Base-by-base conservation (phyloP, 2,329 filamentous ascomycete species). In the Zymoseptoria ardabiliae region DNA sequence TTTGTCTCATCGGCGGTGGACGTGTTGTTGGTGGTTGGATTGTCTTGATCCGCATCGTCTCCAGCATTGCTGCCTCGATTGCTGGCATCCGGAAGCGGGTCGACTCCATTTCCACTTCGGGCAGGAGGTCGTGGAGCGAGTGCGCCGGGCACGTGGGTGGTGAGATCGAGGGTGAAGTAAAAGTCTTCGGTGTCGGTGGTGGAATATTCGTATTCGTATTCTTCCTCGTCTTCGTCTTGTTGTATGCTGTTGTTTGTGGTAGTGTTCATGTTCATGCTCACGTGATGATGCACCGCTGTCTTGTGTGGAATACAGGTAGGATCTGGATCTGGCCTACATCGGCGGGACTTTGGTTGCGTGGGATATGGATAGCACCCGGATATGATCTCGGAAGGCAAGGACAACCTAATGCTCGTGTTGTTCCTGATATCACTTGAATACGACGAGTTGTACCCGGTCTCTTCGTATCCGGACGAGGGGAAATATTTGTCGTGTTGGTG, bases 141-240 rank as follows among this genome's bases (percentile, higher is more conserved):
- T 7, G 66, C 65, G 25, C 68, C 67, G 10, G 70, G 68, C 8
- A 70, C 70, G 61, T 77, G 74, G 19, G 71, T 72, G 21, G 77
- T 81, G 30, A 86, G 73, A 69, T 87, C 84, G 60, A 86, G 73
- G 49, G 82, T 83, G 57, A 87, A 76, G 68, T 83, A 85, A 66
- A 84, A 80, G 58, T 81, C 79, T 76, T 86, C 65, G 68, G 82
- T 81, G 73, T 82, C 82, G 23, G 77, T 81, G 55, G 81, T 78
- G 7, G 74, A 75, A 6, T 85, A 85, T 66, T 86, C 83, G 70
- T 85, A 86, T 65, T 86, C 83, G 74, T 81, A 85, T n/a, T 84
- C 79, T 21, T 73, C 75, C n/a, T 77, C 76, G 17, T 75, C 70
- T 3, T 25, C 30, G 1, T 55, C 48, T 19, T 50, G 56, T 49